Evolutionary conservation across 257 asterid species (phyloP).

Genomic region (Solanum pennellii): DNA sequence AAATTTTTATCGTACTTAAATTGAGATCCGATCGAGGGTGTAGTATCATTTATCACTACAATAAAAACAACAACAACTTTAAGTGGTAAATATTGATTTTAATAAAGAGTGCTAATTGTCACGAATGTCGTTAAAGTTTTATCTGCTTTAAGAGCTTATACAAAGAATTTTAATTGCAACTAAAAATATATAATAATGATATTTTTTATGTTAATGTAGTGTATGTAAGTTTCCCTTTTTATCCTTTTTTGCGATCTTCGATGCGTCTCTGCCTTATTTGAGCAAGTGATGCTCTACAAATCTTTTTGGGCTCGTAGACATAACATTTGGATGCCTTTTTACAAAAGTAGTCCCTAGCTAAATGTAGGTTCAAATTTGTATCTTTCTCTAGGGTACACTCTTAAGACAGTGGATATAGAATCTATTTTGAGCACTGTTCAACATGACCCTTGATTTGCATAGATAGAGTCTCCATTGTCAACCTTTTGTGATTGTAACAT

Average conservation of each 20-base stretch:
- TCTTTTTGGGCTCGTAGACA: background rate
- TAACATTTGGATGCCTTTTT: background rate
- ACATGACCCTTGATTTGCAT: background rate
- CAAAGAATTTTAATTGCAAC: no score
- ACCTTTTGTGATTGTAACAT: background rate
- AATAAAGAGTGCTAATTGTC: no score
- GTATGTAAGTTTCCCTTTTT: no score
- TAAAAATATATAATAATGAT: no score
- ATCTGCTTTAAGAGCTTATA: no score
- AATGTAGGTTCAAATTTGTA: background rate
- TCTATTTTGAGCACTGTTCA: background rate
- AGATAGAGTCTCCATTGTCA: background rate
- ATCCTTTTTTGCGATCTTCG: background rate
- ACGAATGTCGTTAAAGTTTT: no score
- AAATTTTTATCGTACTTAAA: background rate
- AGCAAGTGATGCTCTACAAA: background rate
- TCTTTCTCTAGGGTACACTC: background rate
- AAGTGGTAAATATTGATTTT: accelerated
- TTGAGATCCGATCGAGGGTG: background rate
- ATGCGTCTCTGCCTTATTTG: background rate
- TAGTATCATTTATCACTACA: no score
- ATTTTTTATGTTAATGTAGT: no score
- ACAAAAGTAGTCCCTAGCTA: background rate
- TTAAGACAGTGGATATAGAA: background rate
- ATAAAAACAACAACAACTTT: no score